Base-by-base conservation (phyloP, 2,329 filamentous ascomycete species). In the Nothomitra cinnamomea region DNA sequence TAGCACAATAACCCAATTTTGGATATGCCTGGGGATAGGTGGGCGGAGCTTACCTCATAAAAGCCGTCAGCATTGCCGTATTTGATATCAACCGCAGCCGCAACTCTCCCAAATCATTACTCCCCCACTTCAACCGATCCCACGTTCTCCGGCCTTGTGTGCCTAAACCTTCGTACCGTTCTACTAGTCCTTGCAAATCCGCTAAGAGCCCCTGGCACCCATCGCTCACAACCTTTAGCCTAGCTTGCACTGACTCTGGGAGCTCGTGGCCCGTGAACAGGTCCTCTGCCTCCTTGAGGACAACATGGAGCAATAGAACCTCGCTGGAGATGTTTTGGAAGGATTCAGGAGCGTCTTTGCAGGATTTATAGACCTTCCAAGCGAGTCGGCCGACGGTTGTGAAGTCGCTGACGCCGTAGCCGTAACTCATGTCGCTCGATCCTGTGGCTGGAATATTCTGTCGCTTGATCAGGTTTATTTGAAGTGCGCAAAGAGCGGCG, bases 281-380 rank as follows among this genome's bases (percentile, higher is more conserved):
- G 25, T 61, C 60, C 42, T 62, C 58, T 13, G 58, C 60, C 54
- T 62, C 62, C 53, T 59, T 60, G 4, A 65, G 56, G 5, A 61
- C 55, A 15, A 60, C 60, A 47, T 63, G 60, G 21, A 63, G 52
- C 19, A 59, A 60, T 19, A 58, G 56, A 24, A 63, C 58, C 50
- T 63, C 61, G 43, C 49, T 56, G 5, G 61, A 60, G 17, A 62
- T 53, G 21, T 58, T 58, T 36, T 56, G 55, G 54, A 61, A 61
- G 55, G 59, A 61, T 4, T 60, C 61, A 47, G 59, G 57, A n/a
- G 62, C 62, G 32, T 63, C 62, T 51, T 61, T 62, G 56, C 61
- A 63, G 2, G 57, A 49, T 47, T 59, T 60, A 54, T 63, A 63
- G 38, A 63, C 55, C n/a, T 57, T 57, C 61, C 61, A 63, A 54